Percentiles rank a stretch among this genome's conserved stretches.
These are phyloP conservation scores for Pyrrhoderma noxium DNA, from an alignment of 1,284 basidiomycete species.

Conservation along the genomic window DNA sequence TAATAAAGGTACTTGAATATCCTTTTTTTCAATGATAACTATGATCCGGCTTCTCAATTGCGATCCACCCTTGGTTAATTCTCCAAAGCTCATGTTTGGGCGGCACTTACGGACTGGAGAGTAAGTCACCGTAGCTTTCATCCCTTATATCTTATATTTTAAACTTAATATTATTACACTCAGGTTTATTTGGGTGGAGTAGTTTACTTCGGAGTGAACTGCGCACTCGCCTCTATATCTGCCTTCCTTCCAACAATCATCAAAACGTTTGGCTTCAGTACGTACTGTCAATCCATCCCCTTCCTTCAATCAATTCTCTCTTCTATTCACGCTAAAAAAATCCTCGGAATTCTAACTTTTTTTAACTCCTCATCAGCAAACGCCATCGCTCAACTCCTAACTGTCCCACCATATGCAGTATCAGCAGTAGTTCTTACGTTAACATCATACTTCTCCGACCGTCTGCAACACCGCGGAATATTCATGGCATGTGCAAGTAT, in stretches of 20 bases:
- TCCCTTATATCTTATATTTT: slow-evolving; percentile 8
- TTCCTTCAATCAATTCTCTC: no score
- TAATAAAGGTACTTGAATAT: slow-evolving; percentile 45
- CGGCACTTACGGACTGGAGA: slow-evolving; percentile 69
- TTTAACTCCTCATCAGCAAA: no score
- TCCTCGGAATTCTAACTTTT: no score
- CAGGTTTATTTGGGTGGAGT: slow-evolving; percentile 57
- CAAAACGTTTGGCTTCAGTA: slow-evolving; percentile 58
- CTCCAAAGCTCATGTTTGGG: slow-evolving; percentile 47
- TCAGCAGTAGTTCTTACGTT: slow-evolving; percentile 61
- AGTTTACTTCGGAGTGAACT: slow-evolving; percentile 77
- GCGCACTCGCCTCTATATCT: slow-evolving; percentile 69
- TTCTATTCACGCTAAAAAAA: no score
- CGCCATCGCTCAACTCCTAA: slow-evolving; percentile 57
- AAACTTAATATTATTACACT: neutral
- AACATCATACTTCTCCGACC: slow-evolving; percentile 64
- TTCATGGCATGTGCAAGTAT: slow-evolving; percentile 42
- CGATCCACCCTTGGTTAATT: no score
- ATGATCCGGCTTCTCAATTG: no score
- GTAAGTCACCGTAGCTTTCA: slow-evolving; percentile 30
- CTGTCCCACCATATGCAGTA: slow-evolving; percentile 78
- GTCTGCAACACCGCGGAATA: slow-evolving; percentile 61
- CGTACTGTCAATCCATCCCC: slow-evolving; percentile 16
- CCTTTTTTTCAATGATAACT: neutral
- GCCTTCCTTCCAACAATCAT: slow-evolving; percentile 85